These are phyloP conservation scores for Cryptococcus sp. DNA, from an alignment of 1,284 basidiomycete species.

Conservation along the genomic window DNA sequence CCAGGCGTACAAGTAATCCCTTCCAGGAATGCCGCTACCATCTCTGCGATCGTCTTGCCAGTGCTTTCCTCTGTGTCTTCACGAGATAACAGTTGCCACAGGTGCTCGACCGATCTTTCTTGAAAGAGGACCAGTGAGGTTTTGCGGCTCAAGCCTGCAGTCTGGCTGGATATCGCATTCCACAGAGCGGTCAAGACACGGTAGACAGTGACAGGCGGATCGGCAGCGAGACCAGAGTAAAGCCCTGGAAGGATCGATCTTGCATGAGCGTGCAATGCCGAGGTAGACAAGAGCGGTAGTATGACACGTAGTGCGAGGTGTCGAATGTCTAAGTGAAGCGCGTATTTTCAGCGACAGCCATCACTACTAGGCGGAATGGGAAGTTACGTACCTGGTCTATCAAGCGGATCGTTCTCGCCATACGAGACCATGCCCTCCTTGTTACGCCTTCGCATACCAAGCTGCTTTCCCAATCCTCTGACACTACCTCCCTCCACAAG, in stretches of 20 bases:
- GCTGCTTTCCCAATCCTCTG: constrained; percentile 47
- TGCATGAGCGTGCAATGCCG: constrained; percentile 42
- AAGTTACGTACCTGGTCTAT: constrained; percentile 38
- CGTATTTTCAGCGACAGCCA: not conserved
- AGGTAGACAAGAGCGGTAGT: constrained; percentile 42
- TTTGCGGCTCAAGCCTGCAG: constrained; percentile 37
- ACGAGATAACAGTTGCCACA: constrained; percentile 74
- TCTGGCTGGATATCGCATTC: constrained; percentile 40
- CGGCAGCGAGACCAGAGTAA: constrained; percentile 43
- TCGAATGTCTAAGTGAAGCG: constrained; percentile 43
- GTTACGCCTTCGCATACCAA: constrained; percentile 49
- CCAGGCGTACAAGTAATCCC: constrained; percentile 83
- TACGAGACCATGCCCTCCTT: constrained; percentile 45
- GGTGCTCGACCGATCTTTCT: constrained; percentile 63
- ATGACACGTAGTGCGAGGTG: constrained; percentile 48
- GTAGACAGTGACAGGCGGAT: constrained; percentile 50
- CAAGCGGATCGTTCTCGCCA: constrained; percentile 43
- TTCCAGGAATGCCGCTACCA: constrained; percentile 83
- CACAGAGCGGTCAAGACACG: constrained; percentile 48
- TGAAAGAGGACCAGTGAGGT: constrained; percentile 48
- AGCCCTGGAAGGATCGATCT: constrained; percentile 41
- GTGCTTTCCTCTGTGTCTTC: constrained; percentile 64
- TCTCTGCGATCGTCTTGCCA: constrained; percentile 65
- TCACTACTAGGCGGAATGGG: not conserved
- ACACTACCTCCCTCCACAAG: constrained; percentile 46